Evolutionary conservation across 306 rosid species (phyloP).

Genomic region (Vigna trinervia): DNA sequence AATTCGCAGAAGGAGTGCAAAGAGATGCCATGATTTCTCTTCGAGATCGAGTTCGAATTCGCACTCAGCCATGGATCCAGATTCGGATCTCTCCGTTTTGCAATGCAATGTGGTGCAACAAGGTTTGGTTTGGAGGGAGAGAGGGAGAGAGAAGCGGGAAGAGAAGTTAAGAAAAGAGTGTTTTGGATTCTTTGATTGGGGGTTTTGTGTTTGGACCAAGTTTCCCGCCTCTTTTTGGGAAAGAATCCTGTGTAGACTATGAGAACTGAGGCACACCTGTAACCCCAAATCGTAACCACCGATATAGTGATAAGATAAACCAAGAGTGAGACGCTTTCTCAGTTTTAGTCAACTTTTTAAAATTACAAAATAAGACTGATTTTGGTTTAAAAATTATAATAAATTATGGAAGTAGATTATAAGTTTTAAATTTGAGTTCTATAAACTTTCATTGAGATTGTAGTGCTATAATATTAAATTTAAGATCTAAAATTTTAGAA

Average conservation of each 20-base stretch:
- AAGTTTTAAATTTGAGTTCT: too few species aligned
- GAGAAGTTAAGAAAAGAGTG: not conserved
- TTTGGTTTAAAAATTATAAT: too few species aligned
- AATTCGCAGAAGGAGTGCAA: slow-evolving; percentile 34
- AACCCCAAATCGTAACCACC: not conserved
- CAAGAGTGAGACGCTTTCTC: too few species aligned
- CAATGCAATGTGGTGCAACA: not conserved
- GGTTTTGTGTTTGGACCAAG: not conserved
- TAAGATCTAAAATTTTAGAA: too few species aligned
- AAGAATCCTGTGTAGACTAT: not conserved
- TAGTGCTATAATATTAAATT: too few species aligned
- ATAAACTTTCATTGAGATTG: too few species aligned
- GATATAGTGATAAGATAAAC: not conserved
- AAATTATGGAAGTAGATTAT: too few species aligned
- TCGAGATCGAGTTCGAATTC: not conserved
- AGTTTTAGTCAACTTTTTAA: too few species aligned
- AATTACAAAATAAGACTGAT: too few species aligned
- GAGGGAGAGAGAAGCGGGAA: not conserved
- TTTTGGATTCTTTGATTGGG: not conserved
- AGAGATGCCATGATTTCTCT: slow-evolving; percentile 47
- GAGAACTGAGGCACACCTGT: not conserved
- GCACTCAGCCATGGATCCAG: slow-evolving; percentile 18
- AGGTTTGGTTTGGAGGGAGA: not conserved
- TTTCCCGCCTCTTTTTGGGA: slow-evolving; percentile 22
- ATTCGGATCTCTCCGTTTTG: not conserved